Conservation (phyloP, 169 alveolate genomes). For the Plasmodium cynomolgi region DNA sequence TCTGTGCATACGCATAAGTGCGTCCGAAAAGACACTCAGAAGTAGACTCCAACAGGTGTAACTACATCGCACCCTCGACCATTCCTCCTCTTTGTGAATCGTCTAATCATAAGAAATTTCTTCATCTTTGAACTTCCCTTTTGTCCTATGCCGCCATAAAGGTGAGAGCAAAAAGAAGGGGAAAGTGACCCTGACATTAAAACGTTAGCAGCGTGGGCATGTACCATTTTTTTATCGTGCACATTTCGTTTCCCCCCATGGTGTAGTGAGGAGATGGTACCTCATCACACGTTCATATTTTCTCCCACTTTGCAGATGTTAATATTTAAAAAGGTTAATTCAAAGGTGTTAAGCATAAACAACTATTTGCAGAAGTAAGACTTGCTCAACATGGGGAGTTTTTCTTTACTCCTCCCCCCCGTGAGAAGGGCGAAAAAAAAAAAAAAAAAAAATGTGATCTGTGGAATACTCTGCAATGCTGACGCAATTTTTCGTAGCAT, state of each 20-base stretch:
- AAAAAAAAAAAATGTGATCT: not conserved
- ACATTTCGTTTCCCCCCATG: not conserved
- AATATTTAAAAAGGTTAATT: constrained; percentile 69
- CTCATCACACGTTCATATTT: not conserved
- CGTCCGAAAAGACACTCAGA: not conserved
- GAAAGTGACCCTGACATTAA: not conserved
- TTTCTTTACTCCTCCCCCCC: not conserved
- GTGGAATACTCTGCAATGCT: not conserved
- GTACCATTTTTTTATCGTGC: not conserved
- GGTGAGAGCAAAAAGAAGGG: not conserved
- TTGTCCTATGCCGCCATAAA: not conserved
- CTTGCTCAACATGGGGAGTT: not conserved
- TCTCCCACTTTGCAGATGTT: constrained; percentile 31
- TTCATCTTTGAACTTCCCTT: not conserved
- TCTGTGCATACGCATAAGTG: not conserved
- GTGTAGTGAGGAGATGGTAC: not conserved
- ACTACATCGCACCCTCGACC: not conserved
- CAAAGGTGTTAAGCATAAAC: constrained; percentile 74
- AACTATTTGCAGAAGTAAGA: constrained; percentile 68
- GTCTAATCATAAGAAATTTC: not conserved
- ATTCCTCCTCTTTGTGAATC: not conserved
- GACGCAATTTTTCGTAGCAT: not conserved
- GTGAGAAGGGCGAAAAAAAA: not conserved
- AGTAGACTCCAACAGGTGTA: not conserved
- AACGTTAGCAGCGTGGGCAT: not conserved